Evolutionary conservation across 2,329 filamentous ascomycete species (phyloP), one percentile per base, ranked within the genome.

Genomic region (Cadophora sp.): DNA sequence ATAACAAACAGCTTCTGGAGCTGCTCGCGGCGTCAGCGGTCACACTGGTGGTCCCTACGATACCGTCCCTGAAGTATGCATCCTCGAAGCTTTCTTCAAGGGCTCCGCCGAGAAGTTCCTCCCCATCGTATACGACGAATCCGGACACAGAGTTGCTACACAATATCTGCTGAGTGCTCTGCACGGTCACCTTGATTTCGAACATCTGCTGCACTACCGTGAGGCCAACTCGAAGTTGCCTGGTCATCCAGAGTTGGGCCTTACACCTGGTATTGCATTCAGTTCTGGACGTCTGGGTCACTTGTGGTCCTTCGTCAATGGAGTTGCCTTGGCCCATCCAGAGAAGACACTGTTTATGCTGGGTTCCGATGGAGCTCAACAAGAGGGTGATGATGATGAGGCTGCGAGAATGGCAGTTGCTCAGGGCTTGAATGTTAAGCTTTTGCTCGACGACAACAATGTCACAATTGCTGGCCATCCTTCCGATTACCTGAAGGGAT

Each of bases 311-410:
- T 76, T 80, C 72, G 74, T 78, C 14, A 80, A 80, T 64, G 79
- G 79, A 41, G 76, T 80, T 24, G 71, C 76, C 41, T 75, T 80
- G 76, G 78, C 78, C 20, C 76, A 79, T 71, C 71, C 72, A 47
- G 75, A 76, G 16, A 80, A 80, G 73, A 76, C 75, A 9, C 71
- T 80, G 16, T 69, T 80, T 20, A 59, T 80, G 63, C 67, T 80
- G 41, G 79, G 79, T 24, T 80, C 79, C 0, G 79, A 80, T 67
- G 79, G 79, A 18, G 79, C 78, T n/a, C 78, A 80, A 66, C 78
- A 80, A 66, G 79, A 80, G 73, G 79, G 79, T 67, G 78, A 80
- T 43, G 78, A 80, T 43, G 78, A 77, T n/a, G 79, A 80, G 66
- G 78, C 79, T 9, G 79, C 79, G 1, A 75, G 79, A 1, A 72